A percentile compares a stretch with the other conserved stretches of the same genome.
Conservation (phyloP, 768 basidiomycete genomes). For the Mrakia hoshinonis region DNA sequence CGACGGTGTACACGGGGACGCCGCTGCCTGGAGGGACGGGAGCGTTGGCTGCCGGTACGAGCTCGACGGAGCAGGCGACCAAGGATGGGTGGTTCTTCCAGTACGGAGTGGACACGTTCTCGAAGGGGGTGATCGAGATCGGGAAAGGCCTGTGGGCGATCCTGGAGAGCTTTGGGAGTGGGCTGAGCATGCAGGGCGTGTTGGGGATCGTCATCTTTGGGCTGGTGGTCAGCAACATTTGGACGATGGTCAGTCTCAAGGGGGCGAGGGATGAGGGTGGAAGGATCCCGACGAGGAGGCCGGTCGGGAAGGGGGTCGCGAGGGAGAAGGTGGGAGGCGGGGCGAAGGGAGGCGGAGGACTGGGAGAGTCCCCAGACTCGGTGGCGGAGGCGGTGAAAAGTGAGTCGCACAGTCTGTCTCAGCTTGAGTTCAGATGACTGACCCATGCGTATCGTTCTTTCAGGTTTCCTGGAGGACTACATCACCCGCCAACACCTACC, state of each 20-base stretch:
- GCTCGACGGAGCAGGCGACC: slow-evolving; percentile 9
- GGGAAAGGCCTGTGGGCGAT: slow-evolving; percentile 24
- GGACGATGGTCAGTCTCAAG: slow-evolving; percentile 48
- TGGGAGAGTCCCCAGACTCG: slow-evolving; percentile 18
- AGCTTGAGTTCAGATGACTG: neutral
- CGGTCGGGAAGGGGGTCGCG: neutral
- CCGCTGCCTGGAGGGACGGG: slow-evolving; percentile 39
- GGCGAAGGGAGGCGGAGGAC: neutral
- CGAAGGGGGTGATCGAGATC: slow-evolving; percentile 5
- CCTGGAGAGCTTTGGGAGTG: slow-evolving; percentile 29
- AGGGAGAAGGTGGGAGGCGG: neutral
- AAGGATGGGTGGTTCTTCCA: slow-evolving; percentile 30
- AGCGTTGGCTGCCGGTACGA: slow-evolving; percentile 34
- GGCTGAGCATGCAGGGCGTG: slow-evolving; percentile 47
- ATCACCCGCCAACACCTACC: neutral
- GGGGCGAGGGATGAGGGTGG: slow-evolving; percentile 1
- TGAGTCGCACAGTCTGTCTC: neutral
- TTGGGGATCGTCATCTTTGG: slow-evolving; percentile 63
- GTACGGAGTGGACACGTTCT: slow-evolving; percentile 28
- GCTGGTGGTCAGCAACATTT: slow-evolving; percentile 69
- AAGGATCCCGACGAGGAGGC: neutral
- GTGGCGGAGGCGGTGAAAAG: slow-evolving; percentile 26
- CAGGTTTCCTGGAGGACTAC: slow-evolving; percentile 26
- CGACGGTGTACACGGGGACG: slow-evolving; percentile 30
- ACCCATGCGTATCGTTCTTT: neutral